Percentiles rank a stretch among this genome's conserved stretches.
phyloP scores from a whole-genome alignment of 2,329 filamentous ascomycete genomes.

The Ophiocordyceps camponoti-floridani region DNA sequence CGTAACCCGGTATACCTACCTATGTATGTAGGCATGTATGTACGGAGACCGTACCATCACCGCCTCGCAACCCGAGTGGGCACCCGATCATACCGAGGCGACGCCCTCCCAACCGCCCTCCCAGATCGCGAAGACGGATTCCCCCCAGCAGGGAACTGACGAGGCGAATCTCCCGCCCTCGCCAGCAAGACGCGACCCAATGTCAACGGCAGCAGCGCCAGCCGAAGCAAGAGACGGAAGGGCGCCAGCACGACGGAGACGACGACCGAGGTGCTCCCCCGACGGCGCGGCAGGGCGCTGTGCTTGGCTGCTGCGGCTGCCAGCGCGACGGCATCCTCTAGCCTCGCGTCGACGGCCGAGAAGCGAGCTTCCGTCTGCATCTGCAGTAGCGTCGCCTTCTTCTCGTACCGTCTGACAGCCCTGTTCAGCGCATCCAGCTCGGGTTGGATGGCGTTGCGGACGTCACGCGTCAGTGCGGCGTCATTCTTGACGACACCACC shows the following conservation, averaged over 20 bases:
- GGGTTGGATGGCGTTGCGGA: constrained; percentile 50
- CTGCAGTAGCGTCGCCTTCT: constrained; percentile 59
- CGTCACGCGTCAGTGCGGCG: constrained; percentile 31
- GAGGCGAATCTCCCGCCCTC: background rate
- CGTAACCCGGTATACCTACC: too few relatives aligned
- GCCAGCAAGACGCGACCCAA: background rate
- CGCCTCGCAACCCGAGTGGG: constrained; percentile 4
- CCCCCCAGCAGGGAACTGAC: background rate
- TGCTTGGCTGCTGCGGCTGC: constrained; percentile 54
- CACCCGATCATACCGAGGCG: constrained; percentile 4
- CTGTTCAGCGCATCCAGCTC: constrained; percentile 80
- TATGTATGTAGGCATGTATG: too few relatives aligned
- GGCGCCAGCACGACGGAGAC: constrained; percentile 20
- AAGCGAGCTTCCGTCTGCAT: constrained; percentile 63
- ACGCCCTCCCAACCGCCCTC: background rate
- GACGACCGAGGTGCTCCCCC: background rate
- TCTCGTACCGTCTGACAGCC: constrained; percentile 81
- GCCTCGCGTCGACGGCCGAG: constrained; percentile 47
- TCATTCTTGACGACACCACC: constrained; percentile 16
- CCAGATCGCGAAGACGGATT: background rate
- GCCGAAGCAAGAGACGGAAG: constrained; percentile 17
- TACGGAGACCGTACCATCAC: background rate
- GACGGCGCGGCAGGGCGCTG: constrained; percentile 12
- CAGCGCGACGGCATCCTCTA: constrained; percentile 66
- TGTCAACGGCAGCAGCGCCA: constrained; percentile 23